Conservation (phyloP, 2,329 filamentous ascomycete species). For the Sporothrix phasma region DNA sequence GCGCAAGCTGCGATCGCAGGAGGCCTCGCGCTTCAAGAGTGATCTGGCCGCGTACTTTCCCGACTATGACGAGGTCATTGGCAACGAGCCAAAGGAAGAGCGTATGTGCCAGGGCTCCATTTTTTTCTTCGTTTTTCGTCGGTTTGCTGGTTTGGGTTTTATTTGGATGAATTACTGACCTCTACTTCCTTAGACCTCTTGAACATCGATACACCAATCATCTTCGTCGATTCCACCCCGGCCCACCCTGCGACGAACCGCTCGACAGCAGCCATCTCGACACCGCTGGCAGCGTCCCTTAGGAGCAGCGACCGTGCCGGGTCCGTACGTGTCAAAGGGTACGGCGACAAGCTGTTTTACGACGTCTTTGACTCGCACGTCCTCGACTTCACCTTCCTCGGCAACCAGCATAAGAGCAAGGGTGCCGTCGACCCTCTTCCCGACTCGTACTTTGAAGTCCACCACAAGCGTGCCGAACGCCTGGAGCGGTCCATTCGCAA, state of each 20-base stretch:
- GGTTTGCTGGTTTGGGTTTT: background rate
- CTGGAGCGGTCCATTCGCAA: slow-evolving; percentile 54
- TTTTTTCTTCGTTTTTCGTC: background rate
- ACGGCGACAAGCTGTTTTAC: slow-evolving; percentile 46
- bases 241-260: slow-evolving; percentile 20
- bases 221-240: slow-evolving; percentile 50
- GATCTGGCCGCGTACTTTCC: slow-evolving; percentile 85
- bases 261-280: slow-evolving; percentile 16
- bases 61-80: slow-evolving; percentile 90
- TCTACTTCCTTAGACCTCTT: slow-evolving; percentile 50
- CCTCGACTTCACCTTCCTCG: slow-evolving; percentile 46
- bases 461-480: slow-evolving; percentile 50
- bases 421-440: slow-evolving; percentile 44
- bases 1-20: slow-evolving; percentile 73
- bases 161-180: background rate
- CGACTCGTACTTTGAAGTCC: slow-evolving; percentile 42
- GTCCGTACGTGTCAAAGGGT: slow-evolving; percentile 38
- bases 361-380: slow-evolving; percentile 47
- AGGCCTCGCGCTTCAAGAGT: slow-evolving; percentile 78
- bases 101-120: slow-evolving; percentile 44
- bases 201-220: slow-evolving; percentile 61
- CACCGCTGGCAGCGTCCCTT: slow-evolving; percentile 14
- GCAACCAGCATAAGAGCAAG: slow-evolving; percentile 36
- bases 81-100: slow-evolving; percentile 67
- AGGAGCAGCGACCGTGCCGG: slow-evolving; percentile 14